Evolutionary conservation across 108 stramenopile genomes (phyloP).

Genomic region (Cafeteria roenbergensis): DNA sequence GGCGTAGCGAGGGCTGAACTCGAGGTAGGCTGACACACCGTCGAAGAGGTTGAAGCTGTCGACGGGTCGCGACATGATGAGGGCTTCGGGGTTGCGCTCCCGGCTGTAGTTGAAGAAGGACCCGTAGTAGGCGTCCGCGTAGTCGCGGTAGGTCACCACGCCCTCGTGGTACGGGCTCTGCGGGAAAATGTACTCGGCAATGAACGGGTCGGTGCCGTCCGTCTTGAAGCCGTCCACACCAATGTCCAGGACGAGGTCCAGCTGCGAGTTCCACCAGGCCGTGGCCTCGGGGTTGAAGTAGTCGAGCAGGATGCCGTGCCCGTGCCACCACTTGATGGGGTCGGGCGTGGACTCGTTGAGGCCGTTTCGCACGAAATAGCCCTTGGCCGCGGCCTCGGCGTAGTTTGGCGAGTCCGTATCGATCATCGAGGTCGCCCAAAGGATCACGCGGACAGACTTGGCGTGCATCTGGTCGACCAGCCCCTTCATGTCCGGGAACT

Average conservation of each 20-base stretch:
- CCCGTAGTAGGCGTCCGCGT: constrained; percentile 18
- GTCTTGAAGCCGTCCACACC: constrained; percentile 23
- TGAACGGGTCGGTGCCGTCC: constrained; percentile 25
- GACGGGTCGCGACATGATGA: constrained; percentile 23
- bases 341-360: not conserved
- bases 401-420: constrained; percentile 16
- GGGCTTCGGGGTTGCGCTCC: not conserved
- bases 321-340: constrained; percentile 28
- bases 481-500: constrained; percentile 17
- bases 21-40: constrained; percentile 2
- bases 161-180: constrained; percentile 3
- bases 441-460: constrained; percentile 4
- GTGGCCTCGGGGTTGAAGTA: constrained; percentile 15
- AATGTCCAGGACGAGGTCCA: constrained; percentile 20
- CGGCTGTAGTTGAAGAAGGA: constrained; percentile 21
- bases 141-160: constrained; percentile 14
- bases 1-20: constrained; percentile 17
- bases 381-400: not conserved
- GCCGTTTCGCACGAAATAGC: constrained; percentile 15
- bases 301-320: constrained; percentile 17
- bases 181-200: constrained; percentile 10
- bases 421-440: constrained; percentile 25
- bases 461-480: constrained; percentile 7
- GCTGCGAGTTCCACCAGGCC: constrained; percentile 15
- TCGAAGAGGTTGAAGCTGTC: constrained; percentile 9